Conservation (phyloP, 352 stramenopile species). For the Elongisporangium undulatum region DNA sequence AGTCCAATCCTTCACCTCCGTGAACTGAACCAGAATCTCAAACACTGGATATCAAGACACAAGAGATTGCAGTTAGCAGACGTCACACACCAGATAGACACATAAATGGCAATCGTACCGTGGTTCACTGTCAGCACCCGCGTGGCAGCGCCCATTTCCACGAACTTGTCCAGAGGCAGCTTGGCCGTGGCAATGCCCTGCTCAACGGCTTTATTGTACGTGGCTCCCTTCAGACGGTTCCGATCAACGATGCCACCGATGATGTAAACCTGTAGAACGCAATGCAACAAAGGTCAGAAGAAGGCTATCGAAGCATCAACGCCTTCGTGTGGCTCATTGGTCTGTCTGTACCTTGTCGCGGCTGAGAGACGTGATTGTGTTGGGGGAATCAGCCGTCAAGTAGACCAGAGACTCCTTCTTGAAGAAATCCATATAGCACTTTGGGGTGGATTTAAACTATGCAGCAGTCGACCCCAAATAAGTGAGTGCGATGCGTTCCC, state of each 20-base stretch:
- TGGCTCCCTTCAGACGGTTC: conserved; percentile 93
- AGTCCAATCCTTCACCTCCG: conserved; percentile 68
- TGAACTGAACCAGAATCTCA: conserved; percentile 73
- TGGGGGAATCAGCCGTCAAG: conserved; percentile 92
- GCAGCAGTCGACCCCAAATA: conserved; percentile 4
- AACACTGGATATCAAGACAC: conserved; percentile 42
- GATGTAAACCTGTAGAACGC: conserved; percentile 89
- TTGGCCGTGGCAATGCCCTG: conserved; percentile 91
- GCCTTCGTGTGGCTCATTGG: background rate
- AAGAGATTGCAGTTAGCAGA: background rate
- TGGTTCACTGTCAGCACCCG: conserved; percentile 88
- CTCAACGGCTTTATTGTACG: conserved; percentile 88
- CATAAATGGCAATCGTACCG: conserved; percentile 27
- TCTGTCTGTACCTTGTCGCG: conserved; percentile 56
- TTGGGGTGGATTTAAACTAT: conserved; percentile 51
- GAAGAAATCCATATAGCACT: conserved; percentile 74
- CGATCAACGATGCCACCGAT: conserved; percentile 97
- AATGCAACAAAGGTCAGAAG: background rate
- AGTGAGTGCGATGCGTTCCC: conserved; percentile 18
- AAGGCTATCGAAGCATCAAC: background rate
- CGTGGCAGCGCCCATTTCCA: conserved; percentile 68
- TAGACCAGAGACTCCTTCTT: conserved; percentile 90
- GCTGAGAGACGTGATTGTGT: conserved; percentile 86
- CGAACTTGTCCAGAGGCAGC: conserved; percentile 85
- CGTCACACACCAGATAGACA: background rate